Evolutionary conservation across 2,329 filamentous ascomycete species (phyloP).

Genomic region (Penicillium sp.): DNA sequence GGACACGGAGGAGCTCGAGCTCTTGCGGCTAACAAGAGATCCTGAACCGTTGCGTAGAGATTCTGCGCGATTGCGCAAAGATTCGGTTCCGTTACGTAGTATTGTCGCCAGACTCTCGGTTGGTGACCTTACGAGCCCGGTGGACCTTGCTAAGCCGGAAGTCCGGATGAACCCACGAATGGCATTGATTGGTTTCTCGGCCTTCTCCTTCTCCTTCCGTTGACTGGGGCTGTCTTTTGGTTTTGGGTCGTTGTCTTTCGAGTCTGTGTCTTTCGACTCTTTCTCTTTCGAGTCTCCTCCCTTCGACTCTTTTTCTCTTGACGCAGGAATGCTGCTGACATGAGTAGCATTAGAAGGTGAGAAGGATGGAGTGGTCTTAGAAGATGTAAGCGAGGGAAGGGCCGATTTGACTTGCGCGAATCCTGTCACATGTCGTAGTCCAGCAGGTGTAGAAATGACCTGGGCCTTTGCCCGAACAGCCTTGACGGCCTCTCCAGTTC

Average conservation of each 20-base stretch:
- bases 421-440: conserved; percentile 26
- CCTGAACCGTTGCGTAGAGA: conserved; percentile 19
- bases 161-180: conserved; percentile 42
- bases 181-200: conserved; percentile 17
- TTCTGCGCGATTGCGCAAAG: conserved; percentile 23
- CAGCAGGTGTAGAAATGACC: conserved; percentile 26
- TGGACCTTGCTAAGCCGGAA: conserved; percentile 29
- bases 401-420: conserved; percentile 26
- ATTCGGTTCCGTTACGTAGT: conserved; percentile 23
- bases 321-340: conserved; percentile 11
- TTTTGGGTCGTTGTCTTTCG: conserved; percentile 1
- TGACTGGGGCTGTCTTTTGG: not conserved
- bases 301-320: conserved; percentile 8
- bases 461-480: conserved; percentile 29
- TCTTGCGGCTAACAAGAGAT: conserved; percentile 16
- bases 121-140: conserved; percentile 27
- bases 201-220: conserved; percentile 5
- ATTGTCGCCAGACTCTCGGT: conserved; percentile 26
- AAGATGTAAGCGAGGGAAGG: conserved; percentile 21
- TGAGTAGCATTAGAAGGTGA: conserved; percentile 19
- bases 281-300: not conserved
- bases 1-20: conserved; percentile 10
- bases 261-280: conserved; percentile 3
- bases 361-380: conserved; percentile 12
- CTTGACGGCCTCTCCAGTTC: conserved; percentile 29